Base-by-base conservation (phyloP, 2,329 filamentous ascomycete species). In the Alternaria brassicicola region DNA sequence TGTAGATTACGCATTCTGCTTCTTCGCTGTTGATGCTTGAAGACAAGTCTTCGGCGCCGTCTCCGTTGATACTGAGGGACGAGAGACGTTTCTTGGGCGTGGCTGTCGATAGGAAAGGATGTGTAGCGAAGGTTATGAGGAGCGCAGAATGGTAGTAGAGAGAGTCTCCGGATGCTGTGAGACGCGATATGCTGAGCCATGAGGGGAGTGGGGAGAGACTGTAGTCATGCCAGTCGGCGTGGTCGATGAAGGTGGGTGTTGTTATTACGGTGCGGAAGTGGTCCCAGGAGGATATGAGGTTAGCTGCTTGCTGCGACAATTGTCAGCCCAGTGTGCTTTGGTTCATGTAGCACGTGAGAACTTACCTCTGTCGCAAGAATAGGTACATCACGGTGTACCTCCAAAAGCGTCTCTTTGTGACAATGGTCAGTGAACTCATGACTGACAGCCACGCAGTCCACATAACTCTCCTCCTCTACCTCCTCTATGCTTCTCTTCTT, bases 371-470 rank as follows among this genome's bases (percentile, higher is more conserved):
- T 83, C 12, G 87, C 87, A 57, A 89, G 84, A 0, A 90, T 79
- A 0, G 87, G 86, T 4, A 87, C 84, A 41, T 79, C 72, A 1
- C 66, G 63, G 6, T 84, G 78, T 3, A 89, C 73, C 64, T 88
- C 82, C 41, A 83, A 71, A 25, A 90, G 76, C 13, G 88, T 90
- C 3, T 83, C 80, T 59, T 83, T 80, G 67, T 90, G 87, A 72
- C 86, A 89, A 69, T 89, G 88, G 67, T 90, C 87, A 1, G 87
- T 89, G 64, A 89, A 90, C 70, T 89, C 87, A 68, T 90, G 87
- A 15, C 82, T 85, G 30, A 89, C 79, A 26, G 81, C 80, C 2
- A 89, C 85, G 2, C 78, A 83, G 69, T 90, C 87, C 28, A 89
- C 82, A 42, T 80, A 78, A 35, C 67, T 70, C 53, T 69, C 64